Conservation (phyloP, 164 flowering plant genomes). For the Chimonanthus praecox region DNA sequence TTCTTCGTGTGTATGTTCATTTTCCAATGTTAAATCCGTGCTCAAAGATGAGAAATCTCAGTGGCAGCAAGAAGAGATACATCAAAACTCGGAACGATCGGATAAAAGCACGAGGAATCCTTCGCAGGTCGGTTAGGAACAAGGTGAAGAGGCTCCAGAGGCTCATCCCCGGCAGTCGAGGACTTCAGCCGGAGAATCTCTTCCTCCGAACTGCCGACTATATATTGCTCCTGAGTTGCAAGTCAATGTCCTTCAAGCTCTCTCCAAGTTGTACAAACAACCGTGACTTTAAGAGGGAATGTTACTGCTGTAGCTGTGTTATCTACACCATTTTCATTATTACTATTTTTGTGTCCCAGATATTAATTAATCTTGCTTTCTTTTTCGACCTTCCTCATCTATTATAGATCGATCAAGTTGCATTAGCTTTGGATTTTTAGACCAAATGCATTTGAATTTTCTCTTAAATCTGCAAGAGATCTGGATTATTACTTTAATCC, state of each 20-base stretch:
- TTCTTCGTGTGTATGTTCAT: background rate
- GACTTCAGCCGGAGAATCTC: conserved; percentile 47
- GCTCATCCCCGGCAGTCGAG: conserved; percentile 60
- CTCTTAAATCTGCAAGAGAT: no score
- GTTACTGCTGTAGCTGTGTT: no score
- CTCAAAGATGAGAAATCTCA: background rate
- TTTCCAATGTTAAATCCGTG: background rate
- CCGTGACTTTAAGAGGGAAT: background rate
- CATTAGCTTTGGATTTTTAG: no score
- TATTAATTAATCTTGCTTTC: no score
- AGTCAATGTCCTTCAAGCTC: conserved; percentile 49
- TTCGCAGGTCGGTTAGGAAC: conserved; percentile 16
- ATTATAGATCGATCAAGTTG: no score
- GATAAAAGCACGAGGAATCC: background rate
- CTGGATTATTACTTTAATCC: no score
- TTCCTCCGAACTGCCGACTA: conserved; percentile 55
- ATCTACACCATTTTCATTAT: no score
- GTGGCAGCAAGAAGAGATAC: background rate
- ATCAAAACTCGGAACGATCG: background rate
- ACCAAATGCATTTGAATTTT: no score
- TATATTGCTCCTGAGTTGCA: conserved; percentile 56
- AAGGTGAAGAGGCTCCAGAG: conserved; percentile 51
- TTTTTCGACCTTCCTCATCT: no score
- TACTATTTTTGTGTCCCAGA: no score
- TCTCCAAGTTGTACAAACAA: conserved; percentile 32